Evolutionary conservation across 78 protist species (phyloP).

Genomic region (Dictyostelium capitatum): DNA sequence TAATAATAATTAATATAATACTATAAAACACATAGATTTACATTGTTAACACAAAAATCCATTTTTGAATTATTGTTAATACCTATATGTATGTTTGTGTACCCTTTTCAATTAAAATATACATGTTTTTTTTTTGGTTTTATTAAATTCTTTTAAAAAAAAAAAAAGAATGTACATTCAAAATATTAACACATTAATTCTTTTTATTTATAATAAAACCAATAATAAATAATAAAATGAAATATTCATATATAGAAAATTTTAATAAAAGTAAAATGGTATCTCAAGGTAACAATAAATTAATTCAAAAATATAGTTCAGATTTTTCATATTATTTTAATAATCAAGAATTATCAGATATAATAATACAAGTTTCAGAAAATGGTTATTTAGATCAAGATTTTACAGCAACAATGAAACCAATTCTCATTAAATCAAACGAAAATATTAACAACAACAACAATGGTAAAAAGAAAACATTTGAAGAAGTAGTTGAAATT

Average conservation of each 20-base stretch:
- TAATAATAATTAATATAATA: too few relatives aligned
- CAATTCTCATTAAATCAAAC: not conserved
- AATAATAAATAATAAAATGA: not conserved
- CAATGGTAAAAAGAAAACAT: not conserved
- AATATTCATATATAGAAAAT: not conserved
- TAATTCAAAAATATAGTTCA: constrained; percentile 47
- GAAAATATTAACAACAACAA: too few relatives aligned
- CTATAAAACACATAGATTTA: too few relatives aligned
- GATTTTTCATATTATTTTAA: constrained; percentile 76
- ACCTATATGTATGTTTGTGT: too few relatives aligned
- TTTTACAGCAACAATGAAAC: not conserved
- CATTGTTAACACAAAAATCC: too few relatives aligned
- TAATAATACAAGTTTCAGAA: constrained; percentile 40
- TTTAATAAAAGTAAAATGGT: constrained; percentile 27
- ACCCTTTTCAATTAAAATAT: too few relatives aligned
- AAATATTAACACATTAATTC: too few relatives aligned
- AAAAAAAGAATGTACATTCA: not conserved
- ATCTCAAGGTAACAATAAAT: constrained; percentile 47
- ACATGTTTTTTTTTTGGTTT: too few relatives aligned
- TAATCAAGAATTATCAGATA: constrained; percentile 76
- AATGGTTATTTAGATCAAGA: constrained; percentile 23
- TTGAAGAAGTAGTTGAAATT: not conserved
- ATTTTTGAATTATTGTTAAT: too few relatives aligned
- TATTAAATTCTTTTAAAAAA: too few relatives aligned
- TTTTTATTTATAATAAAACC: not conserved